Evolutionary conservation across 495 filamentous ascomycete genomes (phyloP).

Genomic region (Lentithecium fluviatile): DNA sequence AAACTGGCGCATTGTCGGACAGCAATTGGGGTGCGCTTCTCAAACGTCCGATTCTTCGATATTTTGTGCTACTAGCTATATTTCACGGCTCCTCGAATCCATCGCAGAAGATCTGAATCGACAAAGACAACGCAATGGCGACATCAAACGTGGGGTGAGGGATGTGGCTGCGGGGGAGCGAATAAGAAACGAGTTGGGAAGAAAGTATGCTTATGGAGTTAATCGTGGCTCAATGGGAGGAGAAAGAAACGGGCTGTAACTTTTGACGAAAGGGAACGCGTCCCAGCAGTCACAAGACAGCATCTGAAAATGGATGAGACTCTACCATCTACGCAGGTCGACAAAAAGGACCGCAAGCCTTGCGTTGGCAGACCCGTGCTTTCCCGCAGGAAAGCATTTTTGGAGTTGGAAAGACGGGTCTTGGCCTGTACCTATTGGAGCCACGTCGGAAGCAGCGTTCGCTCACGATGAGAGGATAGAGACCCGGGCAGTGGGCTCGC

Average conservation of each 20-base stretch:
- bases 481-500: slow-evolving; percentile 20
- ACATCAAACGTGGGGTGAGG: slow-evolving; percentile 32
- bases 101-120: slow-evolving; percentile 16
- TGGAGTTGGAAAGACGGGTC: neutral
- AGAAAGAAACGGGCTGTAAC: neutral
- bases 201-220: slow-evolving; percentile 7
- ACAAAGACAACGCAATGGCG: slow-evolving; percentile 23
- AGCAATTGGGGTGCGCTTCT: neutral
- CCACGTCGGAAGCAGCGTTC: slow-evolving; percentile 20
- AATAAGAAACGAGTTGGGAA: slow-evolving; percentile 21
- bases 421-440: slow-evolving; percentile 26
- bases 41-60: slow-evolving; percentile 6
- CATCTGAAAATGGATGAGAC: neutral
- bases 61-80: slow-evolving; percentile 5
- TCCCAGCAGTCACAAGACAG: slow-evolving; percentile 24
- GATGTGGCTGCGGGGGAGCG: slow-evolving; percentile 29
- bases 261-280: slow-evolving; percentile 17
- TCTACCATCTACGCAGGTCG: slow-evolving; percentile 5
- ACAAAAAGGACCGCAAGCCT: slow-evolving; percentile 23
- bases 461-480: slow-evolving; percentile 15
- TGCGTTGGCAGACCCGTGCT: slow-evolving; percentile 23
- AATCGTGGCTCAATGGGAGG: slow-evolving; percentile 21
- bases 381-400: slow-evolving; percentile 1
- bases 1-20: slow-evolving; percentile 27
- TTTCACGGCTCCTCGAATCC: slow-evolving; percentile 5